Conservation (phyloP, 768 basidiomycete species). For the Dioszegia hungarica region DNA sequence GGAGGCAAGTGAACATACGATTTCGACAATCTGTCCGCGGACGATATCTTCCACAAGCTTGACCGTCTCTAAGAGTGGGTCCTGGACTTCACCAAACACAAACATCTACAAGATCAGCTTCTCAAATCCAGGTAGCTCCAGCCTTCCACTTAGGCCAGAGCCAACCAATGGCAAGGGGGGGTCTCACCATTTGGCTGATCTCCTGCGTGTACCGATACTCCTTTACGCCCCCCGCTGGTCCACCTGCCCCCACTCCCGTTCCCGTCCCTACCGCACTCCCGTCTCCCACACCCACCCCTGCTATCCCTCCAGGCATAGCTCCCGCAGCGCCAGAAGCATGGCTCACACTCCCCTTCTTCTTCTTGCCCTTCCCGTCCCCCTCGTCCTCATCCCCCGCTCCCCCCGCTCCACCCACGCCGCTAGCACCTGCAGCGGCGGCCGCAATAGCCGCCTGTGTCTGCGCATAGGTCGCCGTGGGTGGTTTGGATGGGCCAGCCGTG, state of each 20-base stretch:
- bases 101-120: slow-evolving; percentile 66
- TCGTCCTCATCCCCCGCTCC: slow-evolving; percentile 21
- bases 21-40: slow-evolving; percentile 80
- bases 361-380: slow-evolving; percentile 10
- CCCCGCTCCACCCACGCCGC: no score
- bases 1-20: no score
- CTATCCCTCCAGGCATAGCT: background rate
- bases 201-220: slow-evolving; percentile 82
- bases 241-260: no score
- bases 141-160: no score
- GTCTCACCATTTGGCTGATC: slow-evolving; percentile 82
- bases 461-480: no score
- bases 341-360: slow-evolving; percentile 1
- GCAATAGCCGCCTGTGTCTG: no score
- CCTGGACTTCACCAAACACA: slow-evolving; percentile 91
- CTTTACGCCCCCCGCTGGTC: slow-evolving; percentile 9
- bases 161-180: background rate
- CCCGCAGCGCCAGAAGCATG: background rate
- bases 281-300: slow-evolving; percentile 15
- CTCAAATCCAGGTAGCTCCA: no score
- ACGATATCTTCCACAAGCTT: slow-evolving; percentile 95
- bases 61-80: slow-evolving; percentile 78
- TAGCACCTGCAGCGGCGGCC: no score
- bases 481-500: no score
- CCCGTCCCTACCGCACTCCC: slow-evolving; percentile 15